phyloP scores from a whole-genome alignment of 2,329 filamentous ascomycete genomes.

The Neocucurbitaria cava region DNA sequence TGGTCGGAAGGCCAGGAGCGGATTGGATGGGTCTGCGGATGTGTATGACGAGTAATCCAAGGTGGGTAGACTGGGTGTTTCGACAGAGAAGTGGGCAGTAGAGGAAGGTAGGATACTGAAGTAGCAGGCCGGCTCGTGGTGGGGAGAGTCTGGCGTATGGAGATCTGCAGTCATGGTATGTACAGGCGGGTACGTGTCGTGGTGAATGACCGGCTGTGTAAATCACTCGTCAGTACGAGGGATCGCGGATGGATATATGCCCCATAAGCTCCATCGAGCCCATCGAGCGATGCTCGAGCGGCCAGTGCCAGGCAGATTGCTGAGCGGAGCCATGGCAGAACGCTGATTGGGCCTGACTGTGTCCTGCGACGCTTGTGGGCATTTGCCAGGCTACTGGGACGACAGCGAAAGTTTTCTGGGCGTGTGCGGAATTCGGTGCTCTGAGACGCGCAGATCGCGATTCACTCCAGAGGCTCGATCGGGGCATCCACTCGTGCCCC shows the following conservation, averaged over 20 bases:
- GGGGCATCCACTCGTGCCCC: not conserved
- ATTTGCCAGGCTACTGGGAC: constrained; percentile 8
- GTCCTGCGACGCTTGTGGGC: constrained; percentile 3
- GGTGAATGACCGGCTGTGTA: constrained; percentile 11
- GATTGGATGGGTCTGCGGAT: constrained; percentile 41
- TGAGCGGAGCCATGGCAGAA: constrained; percentile 2
- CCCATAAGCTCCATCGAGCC: constrained; percentile 3
- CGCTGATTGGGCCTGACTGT: constrained; percentile 16
- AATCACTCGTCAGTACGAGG: constrained; percentile 14
- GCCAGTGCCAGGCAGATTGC: constrained; percentile 7
- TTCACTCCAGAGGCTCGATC: constrained; percentile 8
- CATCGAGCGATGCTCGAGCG: constrained; percentile 15
- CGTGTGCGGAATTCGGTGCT: not conserved
- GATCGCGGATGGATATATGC: constrained; percentile 22
- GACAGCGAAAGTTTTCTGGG: constrained; percentile 1
- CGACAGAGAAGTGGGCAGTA: constrained; percentile 39
- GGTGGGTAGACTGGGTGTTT: constrained; percentile 38
- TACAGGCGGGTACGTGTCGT: constrained; percentile 3
- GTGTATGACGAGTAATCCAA: constrained; percentile 32
- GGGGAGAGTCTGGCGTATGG: constrained; percentile 12
- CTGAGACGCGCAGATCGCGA: constrained; percentile 7
- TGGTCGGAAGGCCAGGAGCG: constrained; percentile 43
- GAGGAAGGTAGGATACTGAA: constrained; percentile 37
- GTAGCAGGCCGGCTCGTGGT: constrained; percentile 36
- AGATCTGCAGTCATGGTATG: constrained; percentile 24